Conservation (phyloP, 805 yeast genomes). For the Henningerozyma blattae region DNA sequence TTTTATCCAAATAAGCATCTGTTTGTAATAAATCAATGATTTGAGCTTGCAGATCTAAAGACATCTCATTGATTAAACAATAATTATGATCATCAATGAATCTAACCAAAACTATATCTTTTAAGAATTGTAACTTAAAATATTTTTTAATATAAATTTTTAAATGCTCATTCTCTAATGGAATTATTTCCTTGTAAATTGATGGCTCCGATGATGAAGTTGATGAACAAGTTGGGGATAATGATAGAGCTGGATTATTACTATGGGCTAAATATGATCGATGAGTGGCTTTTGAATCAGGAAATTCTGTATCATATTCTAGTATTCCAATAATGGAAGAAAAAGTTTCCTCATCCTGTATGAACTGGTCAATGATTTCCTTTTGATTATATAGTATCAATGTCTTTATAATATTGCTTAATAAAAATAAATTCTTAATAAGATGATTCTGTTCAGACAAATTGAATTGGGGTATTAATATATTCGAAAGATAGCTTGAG, state of each 20-base stretch:
- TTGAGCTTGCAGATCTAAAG: conserved; percentile 22
- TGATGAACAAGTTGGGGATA: no score
- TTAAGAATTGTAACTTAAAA: conserved; percentile 65
- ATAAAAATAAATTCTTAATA: conserved; percentile 44
- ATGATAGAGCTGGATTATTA: conserved; percentile 6
- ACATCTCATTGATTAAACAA: conserved; percentile 40
- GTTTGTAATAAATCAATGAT: conserved; percentile 23
- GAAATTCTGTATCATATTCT: conserved; percentile 85
- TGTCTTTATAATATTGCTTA: conserved; percentile 66
- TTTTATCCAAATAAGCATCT: conserved; percentile 36
- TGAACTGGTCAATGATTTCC: conserved; percentile 42
- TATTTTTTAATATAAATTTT: conserved; percentile 56
- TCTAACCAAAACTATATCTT: conserved; percentile 78
- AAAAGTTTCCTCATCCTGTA: conserved; percentile 38
- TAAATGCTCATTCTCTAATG: conserved; percentile 39
- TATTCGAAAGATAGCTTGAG: conserved; percentile 28
- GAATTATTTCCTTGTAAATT: conserved; percentile 69
- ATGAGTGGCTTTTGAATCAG: conserved; percentile 68
- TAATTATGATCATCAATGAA: conserved; percentile 71
- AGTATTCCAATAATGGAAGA: conserved; percentile 63
- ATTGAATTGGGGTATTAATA: conserved; percentile 40
- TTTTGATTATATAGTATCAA: conserved; percentile 62
- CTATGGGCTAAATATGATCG: conserved; percentile 48
- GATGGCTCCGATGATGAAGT: no score
- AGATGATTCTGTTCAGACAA: conserved; percentile 41